Conservation (phyloP, 345 rosid species). For the Brassica cretica region DNA sequence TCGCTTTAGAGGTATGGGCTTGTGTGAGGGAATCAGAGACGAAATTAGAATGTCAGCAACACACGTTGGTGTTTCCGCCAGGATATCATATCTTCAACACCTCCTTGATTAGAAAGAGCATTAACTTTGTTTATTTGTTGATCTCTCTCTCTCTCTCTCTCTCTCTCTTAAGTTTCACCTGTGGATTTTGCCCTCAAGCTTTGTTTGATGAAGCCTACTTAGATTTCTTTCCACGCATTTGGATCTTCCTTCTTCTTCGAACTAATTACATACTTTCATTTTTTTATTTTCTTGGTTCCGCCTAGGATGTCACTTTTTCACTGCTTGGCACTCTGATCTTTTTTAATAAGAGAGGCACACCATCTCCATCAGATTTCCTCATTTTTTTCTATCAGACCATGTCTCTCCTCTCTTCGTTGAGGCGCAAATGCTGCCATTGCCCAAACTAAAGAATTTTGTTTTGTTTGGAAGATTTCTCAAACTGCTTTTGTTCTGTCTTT, state of each 20-base stretch:
- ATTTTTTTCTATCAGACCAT: background rate
- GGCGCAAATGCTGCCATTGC: too few species aligned
- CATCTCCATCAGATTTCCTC: background rate
- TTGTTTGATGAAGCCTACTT: constrained; percentile 41
- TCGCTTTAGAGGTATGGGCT: constrained; percentile 57
- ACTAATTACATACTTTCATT: constrained; percentile 16
- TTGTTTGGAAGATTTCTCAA: too few species aligned
- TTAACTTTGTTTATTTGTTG: constrained; percentile 29
- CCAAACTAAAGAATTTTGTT: too few species aligned
- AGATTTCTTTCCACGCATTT: constrained; percentile 37
- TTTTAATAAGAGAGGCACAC: constrained; percentile 5
- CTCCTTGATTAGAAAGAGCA: constrained; percentile 41
- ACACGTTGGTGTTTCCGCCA: constrained; percentile 77
- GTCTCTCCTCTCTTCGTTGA: background rate
- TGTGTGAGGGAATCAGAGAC: constrained; percentile 75
- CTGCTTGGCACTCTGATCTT: constrained; percentile 33
- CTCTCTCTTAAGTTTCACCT: constrained; percentile 36
- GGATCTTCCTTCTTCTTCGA: constrained; percentile 42
- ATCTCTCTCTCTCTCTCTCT: constrained; percentile 16
- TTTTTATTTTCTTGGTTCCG: constrained; percentile 33
- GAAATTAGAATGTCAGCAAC: constrained; percentile 81
- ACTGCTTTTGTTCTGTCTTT: background rate
- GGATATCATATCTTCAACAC: constrained; percentile 49
- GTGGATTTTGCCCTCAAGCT: constrained; percentile 34
- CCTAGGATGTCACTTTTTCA: constrained; percentile 32